Conservation (phyloP, 2,329 filamentous ascomycete genomes). For the Epichloe festucae region DNA sequence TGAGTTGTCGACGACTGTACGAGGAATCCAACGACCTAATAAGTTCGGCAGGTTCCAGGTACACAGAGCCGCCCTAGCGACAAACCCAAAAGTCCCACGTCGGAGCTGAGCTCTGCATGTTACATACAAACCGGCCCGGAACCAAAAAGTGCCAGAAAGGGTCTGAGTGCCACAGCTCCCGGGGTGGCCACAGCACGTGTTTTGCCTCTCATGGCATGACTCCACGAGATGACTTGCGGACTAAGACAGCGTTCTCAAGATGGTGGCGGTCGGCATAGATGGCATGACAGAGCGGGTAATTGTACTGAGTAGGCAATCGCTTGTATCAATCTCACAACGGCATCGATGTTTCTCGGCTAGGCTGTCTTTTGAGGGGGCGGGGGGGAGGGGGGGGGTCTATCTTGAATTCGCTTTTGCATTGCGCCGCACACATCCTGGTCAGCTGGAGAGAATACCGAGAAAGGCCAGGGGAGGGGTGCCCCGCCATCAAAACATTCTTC, state of each 20-base stretch:
- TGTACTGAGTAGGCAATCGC: conserved; percentile 4
- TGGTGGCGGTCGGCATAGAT: conserved; percentile 11
- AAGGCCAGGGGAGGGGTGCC: neutral
- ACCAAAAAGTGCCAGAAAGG: conserved; percentile 3
- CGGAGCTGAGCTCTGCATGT: conserved; percentile 11
- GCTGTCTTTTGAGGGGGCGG: neutral
- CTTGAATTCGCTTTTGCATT: neutral
- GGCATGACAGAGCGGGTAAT: conserved; percentile 9
- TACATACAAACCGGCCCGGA: conserved; percentile 4
- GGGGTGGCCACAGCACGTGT: conserved; percentile 9
- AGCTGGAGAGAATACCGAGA: conserved; percentile 2
- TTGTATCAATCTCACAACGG: conserved; percentile 8
- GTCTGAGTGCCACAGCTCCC: conserved; percentile 4
- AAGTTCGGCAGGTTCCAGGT: conserved; percentile 6
- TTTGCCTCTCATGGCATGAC: conserved; percentile 3
- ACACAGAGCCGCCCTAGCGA: conserved; percentile 6
- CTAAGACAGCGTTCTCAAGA: conserved; percentile 7
- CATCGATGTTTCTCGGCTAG: conserved; percentile 6
- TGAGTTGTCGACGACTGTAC: conserved; percentile 8
- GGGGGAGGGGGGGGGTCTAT: neutral
- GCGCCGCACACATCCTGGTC: neutral
- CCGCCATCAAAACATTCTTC: neutral
- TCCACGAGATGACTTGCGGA: conserved; percentile 7
- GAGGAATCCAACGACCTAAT: conserved; percentile 2
- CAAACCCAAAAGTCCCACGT: conserved; percentile 9